These are phyloP conservation scores for Paraphaeosphaeria minitans DNA, from an alignment of 2,329 filamentous ascomycete genomes.

Conservation along the genomic window DNA sequence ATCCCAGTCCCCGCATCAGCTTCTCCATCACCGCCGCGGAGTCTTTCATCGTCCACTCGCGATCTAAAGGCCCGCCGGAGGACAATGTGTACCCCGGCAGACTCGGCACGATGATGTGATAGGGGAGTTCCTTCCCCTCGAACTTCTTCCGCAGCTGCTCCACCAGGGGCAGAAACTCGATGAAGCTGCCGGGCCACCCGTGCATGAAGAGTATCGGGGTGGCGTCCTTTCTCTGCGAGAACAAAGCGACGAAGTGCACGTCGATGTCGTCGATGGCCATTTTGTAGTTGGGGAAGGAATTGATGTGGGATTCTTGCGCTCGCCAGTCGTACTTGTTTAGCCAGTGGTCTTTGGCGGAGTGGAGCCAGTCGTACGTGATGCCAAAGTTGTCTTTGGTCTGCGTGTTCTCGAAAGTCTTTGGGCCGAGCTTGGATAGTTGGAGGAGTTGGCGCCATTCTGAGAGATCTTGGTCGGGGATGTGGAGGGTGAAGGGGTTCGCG, in stretches of 20 bases:
- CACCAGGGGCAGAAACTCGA: constrained; percentile 63
- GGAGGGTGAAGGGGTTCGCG: constrained; percentile 41
- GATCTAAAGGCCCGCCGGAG: constrained; percentile 52
- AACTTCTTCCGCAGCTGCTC: constrained; percentile 55
- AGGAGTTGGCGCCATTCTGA: constrained; percentile 46
- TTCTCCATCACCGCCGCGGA: constrained; percentile 55
- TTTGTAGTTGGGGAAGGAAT: constrained; percentile 59
- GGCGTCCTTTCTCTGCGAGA: constrained; percentile 59
- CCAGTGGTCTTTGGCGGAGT: constrained; percentile 45
- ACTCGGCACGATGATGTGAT: constrained; percentile 63
- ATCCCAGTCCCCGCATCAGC: constrained; percentile 62
- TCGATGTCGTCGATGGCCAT: constrained; percentile 51
- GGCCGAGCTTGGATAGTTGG: constrained; percentile 40
- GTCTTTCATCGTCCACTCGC: constrained; percentile 50
- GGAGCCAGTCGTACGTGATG: constrained; percentile 43
- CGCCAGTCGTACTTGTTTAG: constrained; percentile 47
- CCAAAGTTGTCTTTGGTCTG: constrained; percentile 35
- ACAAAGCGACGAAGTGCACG: constrained; percentile 62
- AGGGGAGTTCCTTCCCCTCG: constrained; percentile 57
- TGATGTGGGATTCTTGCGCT: constrained; percentile 51
- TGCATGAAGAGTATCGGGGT: constrained; percentile 61
- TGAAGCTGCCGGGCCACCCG: constrained; percentile 62
- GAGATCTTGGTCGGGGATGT: constrained; percentile 38
- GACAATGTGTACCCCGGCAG: constrained; percentile 63
- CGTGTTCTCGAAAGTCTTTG: constrained; percentile 35